These are phyloP conservation scores for Ceriops decandra DNA, from an alignment of 345 rosid genomes.

Conservation along the genomic window DNA sequence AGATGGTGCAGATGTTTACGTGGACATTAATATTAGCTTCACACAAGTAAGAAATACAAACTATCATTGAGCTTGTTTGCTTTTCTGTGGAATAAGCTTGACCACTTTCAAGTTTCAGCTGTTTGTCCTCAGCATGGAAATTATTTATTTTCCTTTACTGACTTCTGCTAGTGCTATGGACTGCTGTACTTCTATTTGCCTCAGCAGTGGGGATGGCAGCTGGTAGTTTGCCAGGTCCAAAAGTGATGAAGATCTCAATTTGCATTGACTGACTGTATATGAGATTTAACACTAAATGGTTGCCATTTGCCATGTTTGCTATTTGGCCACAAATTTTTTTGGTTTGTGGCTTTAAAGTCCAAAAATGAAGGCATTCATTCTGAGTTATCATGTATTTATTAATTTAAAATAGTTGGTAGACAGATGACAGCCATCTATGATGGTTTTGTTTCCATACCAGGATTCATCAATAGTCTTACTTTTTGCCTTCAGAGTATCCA, in stretches of 20 bases:
- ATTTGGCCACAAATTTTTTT: background rate
- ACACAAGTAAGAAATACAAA: conserved; percentile 61
- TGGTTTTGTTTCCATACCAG: background rate
- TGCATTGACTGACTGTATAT: no score
- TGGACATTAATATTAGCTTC: conserved; percentile 78
- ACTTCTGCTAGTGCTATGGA: background rate
- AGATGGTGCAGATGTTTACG: conserved; percentile 88
- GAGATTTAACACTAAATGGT: no score
- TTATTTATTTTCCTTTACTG: no score
- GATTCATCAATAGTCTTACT: background rate
- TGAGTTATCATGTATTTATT: background rate
- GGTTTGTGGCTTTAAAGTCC: background rate
- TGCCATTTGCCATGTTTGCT: no score
- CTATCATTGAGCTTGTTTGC: conserved; percentile 5
- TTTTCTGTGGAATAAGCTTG: background rate
- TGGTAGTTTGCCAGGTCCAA: no score
- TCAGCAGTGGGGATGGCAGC: no score
- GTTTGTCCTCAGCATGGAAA: background rate
- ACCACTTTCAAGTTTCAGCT: background rate
- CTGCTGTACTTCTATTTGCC: no score
- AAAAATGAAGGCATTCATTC: background rate
- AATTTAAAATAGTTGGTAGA: no score
- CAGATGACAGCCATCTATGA: background rate
- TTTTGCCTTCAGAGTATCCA: background rate
- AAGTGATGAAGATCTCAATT: no score